Conservation (phyloP, 1,284 basidiomycete species). For the Leucocoprinus gongylophorus region DNA sequence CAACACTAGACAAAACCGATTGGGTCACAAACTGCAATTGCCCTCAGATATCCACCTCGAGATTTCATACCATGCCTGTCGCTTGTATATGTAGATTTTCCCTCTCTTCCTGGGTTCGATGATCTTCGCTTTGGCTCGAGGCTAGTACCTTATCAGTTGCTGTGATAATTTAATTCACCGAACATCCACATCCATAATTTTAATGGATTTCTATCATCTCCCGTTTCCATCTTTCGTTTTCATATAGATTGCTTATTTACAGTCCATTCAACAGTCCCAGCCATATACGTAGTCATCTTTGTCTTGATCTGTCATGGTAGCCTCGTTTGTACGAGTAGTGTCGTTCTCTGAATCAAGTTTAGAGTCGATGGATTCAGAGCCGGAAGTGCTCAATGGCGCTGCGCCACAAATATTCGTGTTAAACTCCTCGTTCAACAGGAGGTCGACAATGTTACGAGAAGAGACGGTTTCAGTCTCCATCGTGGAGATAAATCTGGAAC, state of each 20-base stretch:
- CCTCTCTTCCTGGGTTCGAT: too few species aligned
- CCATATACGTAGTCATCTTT: conserved; percentile 49
- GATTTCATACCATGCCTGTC: too few species aligned
- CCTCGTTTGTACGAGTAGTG: background rate
- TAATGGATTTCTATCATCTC: too few species aligned
- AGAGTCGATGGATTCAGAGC: conserved; percentile 17
- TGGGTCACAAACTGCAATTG: too few species aligned
- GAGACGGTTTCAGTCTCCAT: conserved; percentile 92
- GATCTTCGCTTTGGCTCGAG: too few species aligned
- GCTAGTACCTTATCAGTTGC: too few species aligned
- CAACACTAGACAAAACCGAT: background rate
- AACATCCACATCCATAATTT: too few species aligned
- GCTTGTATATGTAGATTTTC: too few species aligned
- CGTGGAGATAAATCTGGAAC: conserved; percentile 62
- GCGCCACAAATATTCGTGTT: conserved; percentile 51
- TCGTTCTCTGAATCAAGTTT: conserved; percentile 4
- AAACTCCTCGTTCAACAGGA: conserved; percentile 66
- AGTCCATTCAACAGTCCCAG: conserved; percentile 52
- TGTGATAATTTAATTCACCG: too few species aligned
- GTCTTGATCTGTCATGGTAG: conserved; percentile 7
- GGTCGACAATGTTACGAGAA: conserved; percentile 77
- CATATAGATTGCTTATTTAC: background rate
- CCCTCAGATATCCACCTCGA: too few species aligned
- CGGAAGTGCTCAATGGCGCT: conserved; percentile 23
- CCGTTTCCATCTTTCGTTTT: background rate